Percentiles rank a stretch among this genome's conserved stretches.
Evolutionary conservation across 148 eudicot species (phyloP).

Genomic region (Diospyros kaki): DNA sequence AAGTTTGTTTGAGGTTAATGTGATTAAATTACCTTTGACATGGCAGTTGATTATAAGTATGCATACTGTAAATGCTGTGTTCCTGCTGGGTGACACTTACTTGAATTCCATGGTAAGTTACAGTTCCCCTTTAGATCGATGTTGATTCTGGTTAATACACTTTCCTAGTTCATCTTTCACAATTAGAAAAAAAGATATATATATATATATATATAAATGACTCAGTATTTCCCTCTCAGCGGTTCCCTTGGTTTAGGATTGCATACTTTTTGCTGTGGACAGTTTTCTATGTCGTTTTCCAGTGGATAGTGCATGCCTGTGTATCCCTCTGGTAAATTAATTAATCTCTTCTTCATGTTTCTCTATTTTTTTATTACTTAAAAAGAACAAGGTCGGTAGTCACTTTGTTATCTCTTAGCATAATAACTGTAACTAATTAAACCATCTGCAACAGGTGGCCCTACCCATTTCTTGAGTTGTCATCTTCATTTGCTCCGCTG

Average conservation of each 20-base stretch:
- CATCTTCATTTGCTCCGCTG: conserved; percentile 69
- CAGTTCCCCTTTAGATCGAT: background rate
- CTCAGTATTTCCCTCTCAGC: conserved; percentile 30
- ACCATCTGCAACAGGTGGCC: conserved; percentile 73
- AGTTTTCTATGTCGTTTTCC: conserved; percentile 59
- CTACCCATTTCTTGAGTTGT: conserved; percentile 93
- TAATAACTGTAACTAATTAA: background rate
- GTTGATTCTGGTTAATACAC: background rate
- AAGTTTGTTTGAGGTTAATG: no score
- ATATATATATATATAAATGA: no score
- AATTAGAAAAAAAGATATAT: no score
- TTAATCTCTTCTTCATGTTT: background rate
- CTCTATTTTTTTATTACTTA: background rate
- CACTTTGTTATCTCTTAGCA: background rate
- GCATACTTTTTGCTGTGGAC: conserved; percentile 88
- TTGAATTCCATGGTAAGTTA: conserved; percentile 72
- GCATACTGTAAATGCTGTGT: conserved; percentile 84
- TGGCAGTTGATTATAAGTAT: conserved; percentile 68
- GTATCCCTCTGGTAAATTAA: conserved; percentile 55
- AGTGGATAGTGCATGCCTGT: conserved; percentile 80
- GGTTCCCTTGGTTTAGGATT: conserved; percentile 92
- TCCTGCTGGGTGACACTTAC: conserved; percentile 81
- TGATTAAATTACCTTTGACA: background rate
- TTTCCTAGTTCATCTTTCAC: no score
- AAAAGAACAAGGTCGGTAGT: background rate